Evolutionary conservation across 148 eudicot genomes (phyloP).

Genomic region (Selenicereus undatus): DNA sequence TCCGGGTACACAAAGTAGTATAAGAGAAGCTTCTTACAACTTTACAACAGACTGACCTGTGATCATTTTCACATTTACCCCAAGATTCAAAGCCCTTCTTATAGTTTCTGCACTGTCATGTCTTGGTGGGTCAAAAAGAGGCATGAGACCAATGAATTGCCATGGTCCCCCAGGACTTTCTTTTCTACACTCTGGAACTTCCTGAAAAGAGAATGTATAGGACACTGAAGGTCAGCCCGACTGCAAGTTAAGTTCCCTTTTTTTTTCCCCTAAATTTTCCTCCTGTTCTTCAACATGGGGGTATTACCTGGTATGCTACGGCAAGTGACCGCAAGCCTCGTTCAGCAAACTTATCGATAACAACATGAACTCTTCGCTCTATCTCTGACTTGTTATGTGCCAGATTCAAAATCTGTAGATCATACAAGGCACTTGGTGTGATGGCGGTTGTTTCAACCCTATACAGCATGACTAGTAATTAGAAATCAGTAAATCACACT

Average conservation of each 20-base stretch:
- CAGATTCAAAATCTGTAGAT: slow-evolving; percentile 66
- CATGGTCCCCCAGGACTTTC: slow-evolving; percentile 97
- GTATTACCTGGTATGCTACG: slow-evolving; percentile 90
- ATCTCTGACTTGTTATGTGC: slow-evolving; percentile 90
- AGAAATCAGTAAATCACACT: background rate
- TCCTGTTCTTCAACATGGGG: background rate
- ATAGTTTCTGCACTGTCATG: slow-evolving; percentile 99
- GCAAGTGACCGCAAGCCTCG: slow-evolving; percentile 94
- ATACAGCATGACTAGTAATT: background rate
- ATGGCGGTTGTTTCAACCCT: background rate
- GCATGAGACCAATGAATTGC: slow-evolving; percentile 94
- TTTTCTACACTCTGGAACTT: slow-evolving; percentile 92
- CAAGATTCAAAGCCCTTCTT: slow-evolving; percentile 91
- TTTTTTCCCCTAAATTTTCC: background rate
- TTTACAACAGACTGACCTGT: slow-evolving; percentile 51
- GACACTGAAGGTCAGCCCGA: background rate
- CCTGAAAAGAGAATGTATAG: slow-evolving; percentile 41
- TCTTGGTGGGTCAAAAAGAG: slow-evolving; percentile 98
- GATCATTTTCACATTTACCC: slow-evolving; percentile 96
- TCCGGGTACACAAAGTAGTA: background rate
- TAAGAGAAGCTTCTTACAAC: slow-evolving; percentile 10
- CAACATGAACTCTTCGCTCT: slow-evolving; percentile 90
- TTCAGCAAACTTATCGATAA: slow-evolving; percentile 96
- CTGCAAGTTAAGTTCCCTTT: background rate
- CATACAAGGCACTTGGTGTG: slow-evolving; percentile 15